Evolutionary conservation across 2,329 filamentous ascomycete species (phyloP).

Genomic region (Aspergillus piperis): DNA sequence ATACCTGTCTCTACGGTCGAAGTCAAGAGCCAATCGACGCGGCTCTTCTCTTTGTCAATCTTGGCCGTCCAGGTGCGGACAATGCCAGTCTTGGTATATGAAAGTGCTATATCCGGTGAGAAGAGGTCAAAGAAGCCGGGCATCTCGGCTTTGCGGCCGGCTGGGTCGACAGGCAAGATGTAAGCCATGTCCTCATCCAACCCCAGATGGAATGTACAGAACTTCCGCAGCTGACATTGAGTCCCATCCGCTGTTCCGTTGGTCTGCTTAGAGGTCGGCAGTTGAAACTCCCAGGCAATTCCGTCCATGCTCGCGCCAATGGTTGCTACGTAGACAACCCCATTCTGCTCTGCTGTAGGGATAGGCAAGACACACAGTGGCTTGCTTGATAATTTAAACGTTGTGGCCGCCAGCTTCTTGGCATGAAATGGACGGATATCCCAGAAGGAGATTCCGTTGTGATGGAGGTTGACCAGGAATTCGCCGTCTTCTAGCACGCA

Average conservation of each 20-base stretch:
- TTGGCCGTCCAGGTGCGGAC: constrained; percentile 85
- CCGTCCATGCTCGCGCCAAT: constrained; percentile 77
- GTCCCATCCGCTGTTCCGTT: constrained; percentile 31
- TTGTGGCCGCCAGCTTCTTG: constrained; percentile 57
- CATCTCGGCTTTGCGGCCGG: constrained; percentile 68
- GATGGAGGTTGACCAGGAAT: constrained; percentile 78
- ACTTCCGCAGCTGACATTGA: constrained; percentile 60
- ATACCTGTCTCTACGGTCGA: constrained; percentile 80
- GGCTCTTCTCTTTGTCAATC: constrained; percentile 60
- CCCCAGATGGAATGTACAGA: constrained; percentile 70
- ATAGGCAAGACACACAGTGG: constrained; percentile 78
- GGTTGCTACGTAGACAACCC: constrained; percentile 71
- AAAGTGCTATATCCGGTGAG: constrained; percentile 80
- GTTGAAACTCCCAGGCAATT: constrained; percentile 74
- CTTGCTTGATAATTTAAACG: constrained; percentile 66
- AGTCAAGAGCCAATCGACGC: constrained; percentile 79
- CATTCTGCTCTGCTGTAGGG: constrained; percentile 59
- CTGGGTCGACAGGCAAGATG: constrained; percentile 81
- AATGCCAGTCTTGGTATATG: constrained; percentile 73
- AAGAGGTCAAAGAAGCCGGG: constrained; percentile 85
- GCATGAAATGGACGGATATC: constrained; percentile 68
- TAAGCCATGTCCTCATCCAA: constrained; percentile 55
- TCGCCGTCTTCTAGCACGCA: constrained; percentile 74
- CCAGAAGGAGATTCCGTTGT: constrained; percentile 73
- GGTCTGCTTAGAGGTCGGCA: constrained; percentile 51